Conservation (phyloP, 805 yeast genomes). For the Teunomyces cretensis region DNA sequence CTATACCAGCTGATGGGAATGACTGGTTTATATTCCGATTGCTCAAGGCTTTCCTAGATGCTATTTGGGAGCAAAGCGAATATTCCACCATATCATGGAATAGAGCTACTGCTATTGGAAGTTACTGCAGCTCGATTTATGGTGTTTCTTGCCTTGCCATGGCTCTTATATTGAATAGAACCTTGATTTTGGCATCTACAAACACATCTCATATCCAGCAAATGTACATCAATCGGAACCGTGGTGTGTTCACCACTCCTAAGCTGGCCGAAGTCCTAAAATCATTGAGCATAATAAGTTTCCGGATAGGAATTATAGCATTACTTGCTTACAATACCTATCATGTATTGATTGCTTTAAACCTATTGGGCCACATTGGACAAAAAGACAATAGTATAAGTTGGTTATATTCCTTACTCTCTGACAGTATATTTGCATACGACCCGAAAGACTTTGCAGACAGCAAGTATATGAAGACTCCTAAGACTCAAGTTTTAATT, state of each 20-base stretch:
- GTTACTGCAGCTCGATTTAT: slow-evolving; percentile 36
- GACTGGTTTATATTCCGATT: slow-evolving; percentile 1
- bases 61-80: slow-evolving; percentile 11
- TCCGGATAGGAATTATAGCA: slow-evolving; percentile 28
- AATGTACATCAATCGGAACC: slow-evolving; percentile 14
- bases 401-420: slow-evolving; percentile 13
- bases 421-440: slow-evolving; percentile 23
- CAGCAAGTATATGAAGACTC: slow-evolving; percentile 30
- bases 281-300: slow-evolving; percentile 18
- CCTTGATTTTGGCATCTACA: slow-evolving; percentile 38
- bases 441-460: slow-evolving; percentile 17
- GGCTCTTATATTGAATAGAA: slow-evolving; percentile 39
- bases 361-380: slow-evolving; percentile 21
- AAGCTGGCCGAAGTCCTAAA: slow-evolving; percentile 19
- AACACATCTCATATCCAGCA: slow-evolving; percentile 25
- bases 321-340: slow-evolving; percentile 24
- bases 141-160: slow-evolving; percentile 38
- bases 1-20: background rate
- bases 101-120: slow-evolving; percentile 21
- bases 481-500: slow-evolving; percentile 25
- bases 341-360: slow-evolving; percentile 32
- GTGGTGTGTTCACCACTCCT: slow-evolving; percentile 9
- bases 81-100: slow-evolving; percentile 10
- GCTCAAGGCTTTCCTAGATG: slow-evolving; percentile 8
- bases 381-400: slow-evolving; percentile 2